Percentiles rank a stretch among this genome's conserved stretches.
These are phyloP conservation scores for Neurospora sp. DNA, from an alignment of 495 filamentous ascomycete genomes.

Conservation along the genomic window DNA sequence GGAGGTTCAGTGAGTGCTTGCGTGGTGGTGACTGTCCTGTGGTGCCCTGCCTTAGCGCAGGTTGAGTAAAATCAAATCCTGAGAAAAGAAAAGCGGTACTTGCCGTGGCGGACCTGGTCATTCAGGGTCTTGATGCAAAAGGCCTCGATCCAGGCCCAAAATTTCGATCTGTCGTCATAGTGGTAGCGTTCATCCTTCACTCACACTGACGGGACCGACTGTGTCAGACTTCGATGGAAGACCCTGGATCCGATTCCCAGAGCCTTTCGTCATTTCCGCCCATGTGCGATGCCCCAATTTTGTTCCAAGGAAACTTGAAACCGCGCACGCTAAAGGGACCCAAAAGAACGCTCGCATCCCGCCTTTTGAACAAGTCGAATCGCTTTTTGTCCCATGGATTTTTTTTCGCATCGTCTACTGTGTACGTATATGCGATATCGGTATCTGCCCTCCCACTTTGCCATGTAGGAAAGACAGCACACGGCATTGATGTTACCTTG, in stretches of 20 bases:
- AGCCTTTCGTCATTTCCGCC: conserved; percentile 6
- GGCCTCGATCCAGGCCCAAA: conserved; percentile 19
- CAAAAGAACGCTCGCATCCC: background rate
- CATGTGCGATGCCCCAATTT: background rate
- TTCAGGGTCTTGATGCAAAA: background rate
- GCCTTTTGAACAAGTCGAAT: background rate
- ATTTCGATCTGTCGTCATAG: conserved; percentile 16
- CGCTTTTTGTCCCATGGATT: background rate
- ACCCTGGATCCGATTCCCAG: conserved; percentile 8
- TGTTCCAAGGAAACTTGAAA: conserved; percentile 8
- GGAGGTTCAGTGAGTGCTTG: background rate
- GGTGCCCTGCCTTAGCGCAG: background rate
- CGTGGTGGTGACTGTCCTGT: background rate
- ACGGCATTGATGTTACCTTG: background rate
- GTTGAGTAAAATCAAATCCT: no score
- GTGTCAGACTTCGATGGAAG: conserved; percentile 3
- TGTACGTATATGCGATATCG: background rate
- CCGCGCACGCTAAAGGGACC: background rate
- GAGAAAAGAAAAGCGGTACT: no score
- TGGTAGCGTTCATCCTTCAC: conserved; percentile 9
- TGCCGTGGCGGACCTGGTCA: background rate
- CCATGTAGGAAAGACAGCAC: background rate
- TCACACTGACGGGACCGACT: background rate
- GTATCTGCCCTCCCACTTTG: background rate
- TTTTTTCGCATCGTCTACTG: background rate